Evolutionary conservation across 768 basidiomycete genomes (phyloP), one percentile per base, ranked within the genome.

Genomic region (Lentinula edodes): DNA sequence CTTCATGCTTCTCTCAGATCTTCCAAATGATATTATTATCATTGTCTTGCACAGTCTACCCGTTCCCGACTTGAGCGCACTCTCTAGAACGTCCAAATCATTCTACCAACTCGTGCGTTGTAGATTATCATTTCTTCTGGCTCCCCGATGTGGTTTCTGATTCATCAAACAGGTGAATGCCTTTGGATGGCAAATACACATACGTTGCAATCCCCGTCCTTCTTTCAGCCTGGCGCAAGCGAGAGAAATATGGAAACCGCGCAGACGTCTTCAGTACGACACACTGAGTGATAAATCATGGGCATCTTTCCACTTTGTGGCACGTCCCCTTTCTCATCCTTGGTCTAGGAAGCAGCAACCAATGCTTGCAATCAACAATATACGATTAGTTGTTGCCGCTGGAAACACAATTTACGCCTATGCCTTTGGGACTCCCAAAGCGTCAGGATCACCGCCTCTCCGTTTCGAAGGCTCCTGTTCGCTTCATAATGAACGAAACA

Each of bases 261-360:
- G 73, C 45, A 70, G 63, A 1, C 76, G 77, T 62, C 80, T 79
- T 1, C 78, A 76, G 52, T 86, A 88, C 64, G 75, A 88, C 64
- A 68, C 71, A n/a, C 68, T 83, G 7, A 69, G 79, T 5, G 88
- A 90, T 67, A 63, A 66, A 3, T 74, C 80, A 10, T 91, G 89
- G 89, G 38, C 69, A 65, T 23, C 55, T 20, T 69, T 70, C 45
- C 67, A 73, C 50, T 89, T 89, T 62, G 72, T 88, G 20, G 87
- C 88, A 3, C 81, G 87, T 1, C 89, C 88, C 1, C 76, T 91
- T 8, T 82, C 85, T 20, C 74, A 75, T 28, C 78, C 80, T 9
- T 91, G 89, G 89, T 13, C 66, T 5, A 76, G 75, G 23, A 88
- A 81, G 65, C 70, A 80, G 5, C 86, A 83, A 61, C 86, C 89